A percentile compares a stretch with the other conserved stretches of the same genome.
These are phyloP conservation scores for Strobilomyces confusus DNA, from an alignment of 768 basidiomycete species.

Conservation along the genomic window DNA sequence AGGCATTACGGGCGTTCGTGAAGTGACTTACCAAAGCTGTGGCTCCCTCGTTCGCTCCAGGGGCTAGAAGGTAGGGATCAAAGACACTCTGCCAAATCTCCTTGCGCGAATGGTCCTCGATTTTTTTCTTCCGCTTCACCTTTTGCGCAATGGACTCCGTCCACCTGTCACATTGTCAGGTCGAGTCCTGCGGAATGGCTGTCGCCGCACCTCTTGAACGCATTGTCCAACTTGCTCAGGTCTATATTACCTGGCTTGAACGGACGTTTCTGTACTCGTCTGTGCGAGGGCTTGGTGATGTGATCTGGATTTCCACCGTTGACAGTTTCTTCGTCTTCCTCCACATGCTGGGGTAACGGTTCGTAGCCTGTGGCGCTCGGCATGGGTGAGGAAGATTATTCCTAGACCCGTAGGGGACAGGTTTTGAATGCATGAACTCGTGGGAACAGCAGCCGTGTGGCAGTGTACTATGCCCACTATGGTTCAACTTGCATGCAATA, in stretches of 20 bases:
- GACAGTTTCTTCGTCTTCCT: constrained; percentile 37
- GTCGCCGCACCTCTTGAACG: constrained; percentile 66
- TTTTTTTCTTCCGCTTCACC: constrained; percentile 76
- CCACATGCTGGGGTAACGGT: constrained; percentile 39
- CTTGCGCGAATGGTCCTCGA: constrained; percentile 57
- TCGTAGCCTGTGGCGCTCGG: constrained; percentile 45
- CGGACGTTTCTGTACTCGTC: constrained; percentile 30
- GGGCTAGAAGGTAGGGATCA: constrained; percentile 51
- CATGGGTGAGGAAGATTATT: constrained; percentile 30
- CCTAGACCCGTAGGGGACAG: no score
- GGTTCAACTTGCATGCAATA: no score
- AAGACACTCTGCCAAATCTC: constrained; percentile 81
- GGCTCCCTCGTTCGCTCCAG: constrained; percentile 28
- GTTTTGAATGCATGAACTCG: no score
- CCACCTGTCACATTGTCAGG: constrained; percentile 48
- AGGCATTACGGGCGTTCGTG: neutral
- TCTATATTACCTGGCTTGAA: constrained; percentile 65
- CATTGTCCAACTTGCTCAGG: constrained; percentile 72
- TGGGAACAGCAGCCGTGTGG: no score
- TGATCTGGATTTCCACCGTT: constrained; percentile 32
- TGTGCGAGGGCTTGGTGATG: constrained; percentile 23
- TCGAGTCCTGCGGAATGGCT: neutral
- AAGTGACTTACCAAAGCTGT: constrained; percentile 14
- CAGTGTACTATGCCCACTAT: no score
- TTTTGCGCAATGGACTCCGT: constrained; percentile 84